Base-by-base conservation (phyloP, 306 rosid genomes). In the Quercus gilva region DNA sequence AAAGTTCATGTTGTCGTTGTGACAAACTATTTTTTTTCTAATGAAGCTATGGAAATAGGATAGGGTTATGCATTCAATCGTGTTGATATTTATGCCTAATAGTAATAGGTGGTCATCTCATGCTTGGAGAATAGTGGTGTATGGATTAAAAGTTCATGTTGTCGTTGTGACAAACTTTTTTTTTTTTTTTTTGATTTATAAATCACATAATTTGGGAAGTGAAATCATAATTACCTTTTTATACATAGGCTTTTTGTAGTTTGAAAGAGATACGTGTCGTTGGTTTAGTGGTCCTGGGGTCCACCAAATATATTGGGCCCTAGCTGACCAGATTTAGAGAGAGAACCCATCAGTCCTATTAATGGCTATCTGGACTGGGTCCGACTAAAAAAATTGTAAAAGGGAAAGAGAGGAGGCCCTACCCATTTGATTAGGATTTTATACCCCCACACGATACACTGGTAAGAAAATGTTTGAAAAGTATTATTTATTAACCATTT, bases 241-340 rank as follows among this genome's bases (percentile, higher is more conserved):
- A 25, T 33, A 29, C 23, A 6, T 26, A 31, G 3, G 49, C 23
- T 1, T 18, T 31, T 35, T 31, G 26, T 31, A 33, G 23, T 1
- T 67, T 19, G 51, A 60, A 67, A 43, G 80, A 85, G 82, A 68
- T 74, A 74, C 35, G 76, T 69, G 67, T 68, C 29, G 78, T 82
- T 82, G 86, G 29, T 53, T n/a, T 74, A 78, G 75, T 83, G 81
- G 84, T 56, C 70, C 59, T 72, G 78, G 86, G 86, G 81, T 58
- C 88, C 86, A 77, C 78, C 65, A 3, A 18, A 77, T 72, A 83
- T 55, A 76, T 43, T 86, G 90, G 87, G 85, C 78, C 78, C 65
- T 60, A 68, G 75, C 71, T 75, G 12, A 53, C 7, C 17, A 49
- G 17, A 33, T 70, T n/a, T 55, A 23, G 60, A 72, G 55, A 67